Percentiles rank a stretch among this genome's conserved stretches.
These are phyloP conservation scores for Puccinia hordei DNA, from an alignment of 1,284 basidiomycete genomes.

Conservation along the genomic window DNA sequence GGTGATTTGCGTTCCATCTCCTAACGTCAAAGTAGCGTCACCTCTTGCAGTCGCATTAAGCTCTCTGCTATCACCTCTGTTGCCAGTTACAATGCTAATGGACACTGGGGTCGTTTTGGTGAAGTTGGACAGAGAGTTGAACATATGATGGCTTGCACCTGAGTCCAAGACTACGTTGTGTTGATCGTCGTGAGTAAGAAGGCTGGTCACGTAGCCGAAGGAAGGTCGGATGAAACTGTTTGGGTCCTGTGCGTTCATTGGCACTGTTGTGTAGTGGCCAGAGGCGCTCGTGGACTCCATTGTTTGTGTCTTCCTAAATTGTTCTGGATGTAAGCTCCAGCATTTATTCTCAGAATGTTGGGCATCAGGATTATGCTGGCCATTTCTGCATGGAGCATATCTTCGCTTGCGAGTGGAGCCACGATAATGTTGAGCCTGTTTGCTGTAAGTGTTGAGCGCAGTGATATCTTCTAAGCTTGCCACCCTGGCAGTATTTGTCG, in stretches of 20 bases:
- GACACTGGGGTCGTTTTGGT: background rate
- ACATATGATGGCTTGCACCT: slow-evolving; percentile 23
- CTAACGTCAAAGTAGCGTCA: background rate
- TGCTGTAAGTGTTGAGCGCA: too few species aligned
- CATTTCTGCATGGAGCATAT: background rate
- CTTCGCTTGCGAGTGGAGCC: background rate
- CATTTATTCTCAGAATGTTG: background rate
- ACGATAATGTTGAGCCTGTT: background rate
- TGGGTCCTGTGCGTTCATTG: background rate
- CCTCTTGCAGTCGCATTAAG: too few species aligned
- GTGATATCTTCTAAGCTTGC: too few species aligned
- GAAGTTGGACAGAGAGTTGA: background rate
- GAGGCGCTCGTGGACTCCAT: too few species aligned
- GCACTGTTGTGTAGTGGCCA: too few species aligned
- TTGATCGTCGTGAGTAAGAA: too few species aligned
- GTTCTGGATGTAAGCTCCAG: background rate
- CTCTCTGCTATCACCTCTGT: background rate
- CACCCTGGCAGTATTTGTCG: too few species aligned
- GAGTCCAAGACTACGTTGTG: background rate
- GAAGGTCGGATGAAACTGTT: background rate
- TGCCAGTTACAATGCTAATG: background rate
- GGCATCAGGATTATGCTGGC: background rate
- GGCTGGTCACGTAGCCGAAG: background rate
- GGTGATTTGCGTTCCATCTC: background rate
- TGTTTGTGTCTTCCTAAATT: too few species aligned